A percentile compares a stretch with the other conserved stretches of the same genome.
These are phyloP conservation scores for Bacidia rubella DNA, from an alignment of 495 filamentous ascomycete species.

Conservation along the genomic window DNA sequence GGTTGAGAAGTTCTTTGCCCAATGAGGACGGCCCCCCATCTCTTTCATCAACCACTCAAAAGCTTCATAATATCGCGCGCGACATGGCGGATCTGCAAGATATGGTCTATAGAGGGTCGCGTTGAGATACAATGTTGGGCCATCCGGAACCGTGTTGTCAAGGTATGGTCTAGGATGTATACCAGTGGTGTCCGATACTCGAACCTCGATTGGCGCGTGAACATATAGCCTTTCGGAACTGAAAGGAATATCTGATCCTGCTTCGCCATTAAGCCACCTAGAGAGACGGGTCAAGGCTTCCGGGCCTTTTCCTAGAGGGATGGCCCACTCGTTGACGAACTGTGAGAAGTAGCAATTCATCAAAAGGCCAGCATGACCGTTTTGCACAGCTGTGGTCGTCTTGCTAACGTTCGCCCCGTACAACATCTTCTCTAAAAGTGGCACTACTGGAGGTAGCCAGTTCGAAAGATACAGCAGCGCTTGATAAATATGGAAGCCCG, in stretches of 20 bases:
- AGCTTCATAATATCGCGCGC: constrained; percentile 71
- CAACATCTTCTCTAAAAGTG: constrained; percentile 83
- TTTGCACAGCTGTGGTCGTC: constrained; percentile 61
- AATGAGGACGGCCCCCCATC: constrained; percentile 80
- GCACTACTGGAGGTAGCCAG: constrained; percentile 66
- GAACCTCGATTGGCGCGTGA: constrained; percentile 87
- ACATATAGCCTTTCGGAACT: constrained; percentile 66
- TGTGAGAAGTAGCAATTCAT: constrained; percentile 97
- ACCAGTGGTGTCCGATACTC: constrained; percentile 61
- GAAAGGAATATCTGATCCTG: constrained; percentile 59
- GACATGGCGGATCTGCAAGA: constrained; percentile 62
- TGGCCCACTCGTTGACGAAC: constrained; percentile 95
- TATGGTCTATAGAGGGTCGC: constrained; percentile 93
- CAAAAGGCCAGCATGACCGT: constrained; percentile 61
- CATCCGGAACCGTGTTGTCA: constrained; percentile 52
- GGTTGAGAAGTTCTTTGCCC: constrained; percentile 87
- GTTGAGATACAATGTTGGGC: constrained; percentile 84
- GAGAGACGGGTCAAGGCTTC: constrained; percentile 74
- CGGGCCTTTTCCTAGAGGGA: constrained; percentile 78
- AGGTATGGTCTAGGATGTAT: constrained; percentile 56
- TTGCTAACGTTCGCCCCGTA: constrained; percentile 69
- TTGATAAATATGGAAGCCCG: constrained; percentile 85
- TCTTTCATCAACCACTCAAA: constrained; percentile 96
- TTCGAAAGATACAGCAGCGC: constrained; percentile 66
- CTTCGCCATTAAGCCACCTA: constrained; percentile 62